Evolutionary conservation across 2,329 filamentous ascomycete genomes (phyloP).

Genomic region (Colletotrichum salicis): DNA sequence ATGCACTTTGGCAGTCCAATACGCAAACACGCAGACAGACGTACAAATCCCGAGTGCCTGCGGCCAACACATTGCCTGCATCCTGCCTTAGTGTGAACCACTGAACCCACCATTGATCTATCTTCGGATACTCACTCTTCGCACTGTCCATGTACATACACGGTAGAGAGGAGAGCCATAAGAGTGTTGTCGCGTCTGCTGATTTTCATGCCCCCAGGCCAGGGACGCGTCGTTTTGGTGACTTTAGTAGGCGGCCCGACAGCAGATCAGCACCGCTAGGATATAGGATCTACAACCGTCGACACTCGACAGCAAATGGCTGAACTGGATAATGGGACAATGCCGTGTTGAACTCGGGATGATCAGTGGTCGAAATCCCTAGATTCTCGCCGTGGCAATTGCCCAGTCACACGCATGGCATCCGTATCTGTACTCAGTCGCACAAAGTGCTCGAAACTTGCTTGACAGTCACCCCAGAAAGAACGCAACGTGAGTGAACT

Average conservation of each 20-base stretch:
- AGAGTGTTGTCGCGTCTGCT: not conserved
- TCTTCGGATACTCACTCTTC: not conserved
- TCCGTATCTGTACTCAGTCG: not conserved
- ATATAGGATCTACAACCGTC: not conserved
- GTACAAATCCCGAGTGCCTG: not conserved
- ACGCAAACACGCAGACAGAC: not conserved
- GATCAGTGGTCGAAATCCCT: not conserved
- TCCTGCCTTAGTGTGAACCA: not conserved
- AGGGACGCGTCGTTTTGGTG: not conserved
- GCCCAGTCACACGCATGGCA: not conserved
- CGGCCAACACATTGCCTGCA: no score
- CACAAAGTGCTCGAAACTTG: not conserved
- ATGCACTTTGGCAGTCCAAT: no score
- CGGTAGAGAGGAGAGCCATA: no score
- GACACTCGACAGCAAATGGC: not conserved
- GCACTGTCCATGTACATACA: not conserved
- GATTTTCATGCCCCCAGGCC: not conserved
- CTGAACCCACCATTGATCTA: not conserved
- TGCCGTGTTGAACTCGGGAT: not conserved
- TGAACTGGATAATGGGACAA: not conserved
- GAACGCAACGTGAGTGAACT: not conserved
- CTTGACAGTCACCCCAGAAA: not conserved
- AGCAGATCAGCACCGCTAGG: constrained; percentile 1
- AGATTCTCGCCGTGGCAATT: not conserved
- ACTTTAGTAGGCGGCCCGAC: not conserved